These are phyloP conservation scores for Cetradonia linearis DNA, from an alignment of 495 filamentous ascomycete genomes.

Conservation along the genomic window DNA sequence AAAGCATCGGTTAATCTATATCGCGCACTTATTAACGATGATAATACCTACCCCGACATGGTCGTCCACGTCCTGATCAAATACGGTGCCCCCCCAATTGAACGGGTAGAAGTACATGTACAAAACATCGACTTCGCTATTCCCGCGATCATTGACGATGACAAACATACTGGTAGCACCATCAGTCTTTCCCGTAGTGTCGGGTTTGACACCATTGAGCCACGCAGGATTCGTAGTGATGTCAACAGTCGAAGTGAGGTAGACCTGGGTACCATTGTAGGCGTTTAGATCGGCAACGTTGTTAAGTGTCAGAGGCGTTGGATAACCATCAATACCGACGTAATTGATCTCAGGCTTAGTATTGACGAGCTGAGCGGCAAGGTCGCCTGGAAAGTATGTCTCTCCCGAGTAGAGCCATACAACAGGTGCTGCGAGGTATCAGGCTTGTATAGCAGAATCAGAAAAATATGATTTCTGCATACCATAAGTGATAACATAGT, in stretches of 20 bases:
- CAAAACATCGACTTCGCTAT: slow-evolving; percentile 50
- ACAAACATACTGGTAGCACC: slow-evolving; percentile 40
- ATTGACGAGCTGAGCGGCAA: slow-evolving; percentile 44
- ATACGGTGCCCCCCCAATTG: slow-evolving; percentile 41
- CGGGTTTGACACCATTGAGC: slow-evolving; percentile 42
- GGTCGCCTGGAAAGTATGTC: slow-evolving; percentile 48
- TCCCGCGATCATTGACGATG: slow-evolving; percentile 47
- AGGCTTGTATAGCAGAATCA: neutral
- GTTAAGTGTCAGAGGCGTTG: slow-evolving; percentile 41
- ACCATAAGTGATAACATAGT: slow-evolving; percentile 24
- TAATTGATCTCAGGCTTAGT: slow-evolving; percentile 46
- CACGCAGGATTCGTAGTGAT: slow-evolving; percentile 42
- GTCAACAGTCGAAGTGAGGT: slow-evolving; percentile 49
- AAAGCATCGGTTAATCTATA: slow-evolving; percentile 6
- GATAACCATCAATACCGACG: slow-evolving; percentile 33
- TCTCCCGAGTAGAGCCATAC: slow-evolving; percentile 51
- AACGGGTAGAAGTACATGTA: slow-evolving; percentile 63
- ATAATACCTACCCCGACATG: slow-evolving; percentile 43
- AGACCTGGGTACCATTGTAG: slow-evolving; percentile 41
- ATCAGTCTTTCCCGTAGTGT: slow-evolving; percentile 38
- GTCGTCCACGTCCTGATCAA: slow-evolving; percentile 45
- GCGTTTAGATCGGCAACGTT: slow-evolving; percentile 47
- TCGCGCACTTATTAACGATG: neutral
- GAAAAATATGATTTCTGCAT: neutral
- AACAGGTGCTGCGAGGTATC: slow-evolving; percentile 32